Base-by-base conservation (phyloP, 2,329 filamentous ascomycete species). In the Aurifilum marmelostoma region DNA sequence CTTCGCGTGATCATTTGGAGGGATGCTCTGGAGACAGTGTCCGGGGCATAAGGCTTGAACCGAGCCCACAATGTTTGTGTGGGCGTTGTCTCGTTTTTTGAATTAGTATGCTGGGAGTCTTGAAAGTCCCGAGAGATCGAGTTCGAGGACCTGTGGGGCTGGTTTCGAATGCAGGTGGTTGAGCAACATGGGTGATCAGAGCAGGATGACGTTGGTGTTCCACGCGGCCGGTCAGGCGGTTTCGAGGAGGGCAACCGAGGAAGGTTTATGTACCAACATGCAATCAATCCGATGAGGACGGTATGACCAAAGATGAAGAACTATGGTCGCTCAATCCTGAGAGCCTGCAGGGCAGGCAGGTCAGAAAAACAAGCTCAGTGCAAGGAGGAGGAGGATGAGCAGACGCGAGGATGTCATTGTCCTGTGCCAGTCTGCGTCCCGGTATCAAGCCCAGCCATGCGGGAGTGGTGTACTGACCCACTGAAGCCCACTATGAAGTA, bases 1-100 rank as follows among this genome's bases (percentile, higher is more conserved):
- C 83, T 83, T 71, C 80, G 79, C 69, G 78, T 75, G 58, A 83
- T 81, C 82, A 83, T 84, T 62, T 73, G 76, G 74, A 67, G 69
- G 47, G 65, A 66, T 54, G 27, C 63, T 66, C 67, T 67, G 34
- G 63, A n/a, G 29, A 50, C 69, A 34, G 32, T 21, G 63, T 43
- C 47, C 21, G 50, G 24, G 50, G 60, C 66, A 68, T 70, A 29
- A 27, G 52, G 3, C 41, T 27, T 59, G 29, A n/a, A 39, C 47
- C 47, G 39, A 32, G 29, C 47, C 7, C 34, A 12, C 54, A 50
- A 24, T 21, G 24, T 29, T 34, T 50, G 14, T 11, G 32, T 37
- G 39, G 37, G 18, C 14, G 59, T 47, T 47, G 21, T 50, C 64
- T 47, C 43, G 50, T 50, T n/a, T 47, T 47, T 21, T 16, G 54